A percentile compares a stretch with the other conserved stretches of the same genome.
Evolutionary conservation across 495 filamentous ascomycete species (phyloP).

Genomic region (Amniculicola lignicola): DNA sequence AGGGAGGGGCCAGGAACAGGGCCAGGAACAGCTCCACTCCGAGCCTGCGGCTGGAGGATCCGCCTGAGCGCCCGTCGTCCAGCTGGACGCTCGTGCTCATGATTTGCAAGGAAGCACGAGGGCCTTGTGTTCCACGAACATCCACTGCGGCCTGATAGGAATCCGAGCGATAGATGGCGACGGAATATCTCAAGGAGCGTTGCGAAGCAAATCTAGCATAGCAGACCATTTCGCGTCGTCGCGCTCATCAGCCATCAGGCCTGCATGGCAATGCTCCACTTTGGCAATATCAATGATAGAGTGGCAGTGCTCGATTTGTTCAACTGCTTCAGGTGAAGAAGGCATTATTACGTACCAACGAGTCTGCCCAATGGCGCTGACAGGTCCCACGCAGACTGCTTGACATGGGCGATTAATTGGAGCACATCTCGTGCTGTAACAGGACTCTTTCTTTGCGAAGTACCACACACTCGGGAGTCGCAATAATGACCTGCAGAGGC

Average conservation of each 20-base stretch:
- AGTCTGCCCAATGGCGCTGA: not conserved
- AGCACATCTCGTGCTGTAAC: not conserved
- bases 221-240: not conserved
- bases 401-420: not conserved
- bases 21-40: slow-evolving; percentile 2
- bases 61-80: slow-evolving; percentile 9
- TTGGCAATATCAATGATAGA: not conserved
- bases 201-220: not conserved
- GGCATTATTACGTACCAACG: not conserved
- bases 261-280: not conserved
- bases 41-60: slow-evolving; percentile 14
- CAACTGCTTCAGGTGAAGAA: not conserved
- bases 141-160: not conserved
- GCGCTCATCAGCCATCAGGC: not conserved
- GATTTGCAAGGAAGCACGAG: slow-evolving; percentile 4
- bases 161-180: not conserved
- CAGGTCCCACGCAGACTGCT: not conserved
- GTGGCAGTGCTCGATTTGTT: not conserved
- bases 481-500: not conserved
- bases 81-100: slow-evolving; percentile 8
- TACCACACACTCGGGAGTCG: too few species aligned
- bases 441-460: too few species aligned
- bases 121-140: not conserved
- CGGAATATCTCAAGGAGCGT: not conserved
- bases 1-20: slow-evolving; percentile 22